Percentiles rank a stretch among this genome's conserved stretches.
These are phyloP conservation scores for Amorphotheca resinae DNA, from an alignment of 495 filamentous ascomycete species.

Conservation along the genomic window DNA sequence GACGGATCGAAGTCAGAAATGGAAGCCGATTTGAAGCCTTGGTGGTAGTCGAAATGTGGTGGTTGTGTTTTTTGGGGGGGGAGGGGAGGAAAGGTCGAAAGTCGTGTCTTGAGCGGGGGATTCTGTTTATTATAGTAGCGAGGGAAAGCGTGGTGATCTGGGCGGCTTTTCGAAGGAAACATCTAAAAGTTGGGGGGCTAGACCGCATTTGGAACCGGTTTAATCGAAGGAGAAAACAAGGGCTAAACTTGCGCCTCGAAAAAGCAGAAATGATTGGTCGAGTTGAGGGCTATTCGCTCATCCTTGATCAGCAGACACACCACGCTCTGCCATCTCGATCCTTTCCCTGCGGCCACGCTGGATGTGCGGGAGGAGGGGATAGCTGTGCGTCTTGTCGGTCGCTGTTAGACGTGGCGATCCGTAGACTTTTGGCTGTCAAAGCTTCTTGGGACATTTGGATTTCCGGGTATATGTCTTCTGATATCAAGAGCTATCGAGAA, in stretches of 20 bases:
- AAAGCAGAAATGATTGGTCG: neutral
- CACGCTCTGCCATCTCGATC: no score
- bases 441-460: no score
- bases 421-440: no score
- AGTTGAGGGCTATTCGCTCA: no score
- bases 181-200: neutral
- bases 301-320: neutral
- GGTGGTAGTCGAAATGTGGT: slow-evolving; percentile 1
- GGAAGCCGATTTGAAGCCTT: neutral
- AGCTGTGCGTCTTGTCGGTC: no score
- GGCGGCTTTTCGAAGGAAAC: neutral
- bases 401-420: no score
- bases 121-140: slow-evolving; percentile 7
- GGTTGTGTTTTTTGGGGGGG: slow-evolving; percentile 1
- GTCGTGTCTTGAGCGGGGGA: slow-evolving; percentile 7
- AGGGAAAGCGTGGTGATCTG: slow-evolving; percentile 1
- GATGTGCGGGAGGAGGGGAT: no score
- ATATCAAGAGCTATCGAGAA: no score
- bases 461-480: no score
- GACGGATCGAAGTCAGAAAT: neutral
- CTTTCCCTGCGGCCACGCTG: no score
- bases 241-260: neutral
- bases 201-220: neutral
- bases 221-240: neutral
- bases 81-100: slow-evolving; percentile 5